Conservation (phyloP, 2,329 filamentous ascomycete genomes). For the Beauveria scarabaeidicola region DNA sequence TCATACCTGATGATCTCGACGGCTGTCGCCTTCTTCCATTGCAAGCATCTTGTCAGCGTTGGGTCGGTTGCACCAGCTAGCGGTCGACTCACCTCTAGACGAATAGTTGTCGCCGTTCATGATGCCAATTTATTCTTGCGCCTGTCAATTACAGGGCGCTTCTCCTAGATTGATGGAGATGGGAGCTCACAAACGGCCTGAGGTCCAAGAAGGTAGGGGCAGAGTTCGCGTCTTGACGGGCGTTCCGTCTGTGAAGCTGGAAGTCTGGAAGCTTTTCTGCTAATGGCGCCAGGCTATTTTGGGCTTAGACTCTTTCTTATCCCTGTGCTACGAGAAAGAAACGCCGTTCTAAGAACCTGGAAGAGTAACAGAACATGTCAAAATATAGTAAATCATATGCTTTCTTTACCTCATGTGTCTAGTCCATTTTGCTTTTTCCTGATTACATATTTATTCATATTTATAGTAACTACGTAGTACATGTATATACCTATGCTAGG, state of each 20-base stretch:
- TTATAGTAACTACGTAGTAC: no score
- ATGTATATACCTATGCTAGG: no score
- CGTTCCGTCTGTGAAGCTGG: conserved; percentile 9
- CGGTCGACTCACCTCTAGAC: conserved; percentile 55
- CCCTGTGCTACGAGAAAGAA: neutral
- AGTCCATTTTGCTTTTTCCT: no score
- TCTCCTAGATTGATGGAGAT: conserved; percentile 14
- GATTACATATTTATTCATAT: no score
- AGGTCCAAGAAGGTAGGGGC: neutral
- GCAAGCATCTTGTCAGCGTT: conserved; percentile 17
- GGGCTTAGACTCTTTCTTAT: neutral
- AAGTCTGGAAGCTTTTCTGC: conserved; percentile 15
- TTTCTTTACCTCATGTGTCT: no score
- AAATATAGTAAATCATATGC: no score
- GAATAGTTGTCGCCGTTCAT: conserved; percentile 87
- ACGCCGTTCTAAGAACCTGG: neutral
- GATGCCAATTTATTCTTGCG: conserved; percentile 20
- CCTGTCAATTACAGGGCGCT: conserved; percentile 11
- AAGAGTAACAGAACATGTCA: neutral
- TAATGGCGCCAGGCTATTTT: neutral
- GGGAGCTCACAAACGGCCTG: conserved; percentile 10
- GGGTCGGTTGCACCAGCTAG: conserved; percentile 11
- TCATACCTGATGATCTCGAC: conserved; percentile 47
- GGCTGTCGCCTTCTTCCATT: conserved; percentile 39
- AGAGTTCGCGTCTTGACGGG: conserved; percentile 11